A percentile compares a stretch with the other conserved stretches of the same genome.
phyloP scores from a whole-genome alignment of 441 rosid genomes.

The Mallotus japonicus region DNA sequence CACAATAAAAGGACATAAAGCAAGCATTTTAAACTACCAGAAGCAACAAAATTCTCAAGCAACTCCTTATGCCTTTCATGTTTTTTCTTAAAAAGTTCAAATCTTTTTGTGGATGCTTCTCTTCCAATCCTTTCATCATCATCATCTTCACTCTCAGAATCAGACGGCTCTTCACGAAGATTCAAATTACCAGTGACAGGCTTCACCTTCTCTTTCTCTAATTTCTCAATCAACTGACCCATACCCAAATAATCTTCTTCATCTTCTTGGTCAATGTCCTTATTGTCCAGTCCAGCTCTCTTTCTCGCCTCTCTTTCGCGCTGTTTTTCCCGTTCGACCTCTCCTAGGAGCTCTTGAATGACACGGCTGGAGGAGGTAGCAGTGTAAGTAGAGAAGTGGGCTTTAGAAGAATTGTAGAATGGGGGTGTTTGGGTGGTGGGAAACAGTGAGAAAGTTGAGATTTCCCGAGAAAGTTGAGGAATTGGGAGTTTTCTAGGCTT shows the following conservation, averaged over 20 bases:
- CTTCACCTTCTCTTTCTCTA: slow-evolving; percentile 56
- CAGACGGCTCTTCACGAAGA: slow-evolving; percentile 55
- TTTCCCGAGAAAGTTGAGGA: slow-evolving; percentile 24
- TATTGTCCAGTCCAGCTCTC: slow-evolving; percentile 61
- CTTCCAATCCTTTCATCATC: slow-evolving; percentile 51
- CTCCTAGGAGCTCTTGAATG: slow-evolving; percentile 46
- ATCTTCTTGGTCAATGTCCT: slow-evolving; percentile 75
- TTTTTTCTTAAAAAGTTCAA: slow-evolving; percentile 50
- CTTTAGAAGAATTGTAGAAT: slow-evolving; percentile 29
- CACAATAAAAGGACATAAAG: not conserved
- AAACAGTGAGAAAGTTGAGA: slow-evolving; percentile 31
- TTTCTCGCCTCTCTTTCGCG: slow-evolving; percentile 33
- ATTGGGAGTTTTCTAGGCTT: slow-evolving; percentile 21
- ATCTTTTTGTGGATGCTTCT: slow-evolving; percentile 40
- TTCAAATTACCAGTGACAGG: slow-evolving; percentile 32
- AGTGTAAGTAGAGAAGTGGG: slow-evolving; percentile 39
- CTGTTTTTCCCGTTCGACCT: slow-evolving; percentile 36
- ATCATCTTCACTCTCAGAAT: slow-evolving; percentile 59
- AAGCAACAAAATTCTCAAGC: slow-evolving; percentile 45
- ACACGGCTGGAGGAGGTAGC: slow-evolving; percentile 21
- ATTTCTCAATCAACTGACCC: slow-evolving; percentile 66
- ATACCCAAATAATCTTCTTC: slow-evolving; percentile 81
- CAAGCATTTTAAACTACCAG: slow-evolving; percentile 38
- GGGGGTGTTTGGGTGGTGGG: slow-evolving; percentile 34
- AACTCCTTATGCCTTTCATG: slow-evolving; percentile 53